phyloP scores from a whole-genome alignment of 2,329 filamentous ascomycete genomes.

The Epichloe uncinata region DNA sequence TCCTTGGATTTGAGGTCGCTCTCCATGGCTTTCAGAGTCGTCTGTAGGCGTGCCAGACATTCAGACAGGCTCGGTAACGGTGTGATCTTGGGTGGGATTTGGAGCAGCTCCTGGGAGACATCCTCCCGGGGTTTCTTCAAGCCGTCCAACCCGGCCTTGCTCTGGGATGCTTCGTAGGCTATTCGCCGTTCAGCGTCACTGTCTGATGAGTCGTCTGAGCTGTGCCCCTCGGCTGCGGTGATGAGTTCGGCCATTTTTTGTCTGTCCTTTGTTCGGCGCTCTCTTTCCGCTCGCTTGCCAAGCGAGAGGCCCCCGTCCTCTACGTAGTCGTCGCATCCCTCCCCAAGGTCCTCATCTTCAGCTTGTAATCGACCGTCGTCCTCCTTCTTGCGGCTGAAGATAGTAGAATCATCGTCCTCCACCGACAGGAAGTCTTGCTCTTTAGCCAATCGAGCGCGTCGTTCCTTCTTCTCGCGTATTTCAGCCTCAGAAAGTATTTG shows the following conservation, averaged over 20 bases:
- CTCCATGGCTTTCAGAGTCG: constrained; percentile 50
- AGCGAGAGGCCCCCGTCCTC: constrained; percentile 74
- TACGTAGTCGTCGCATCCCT: constrained; percentile 87
- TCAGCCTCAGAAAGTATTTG: constrained; percentile 69
- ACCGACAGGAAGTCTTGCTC: constrained; percentile 54
- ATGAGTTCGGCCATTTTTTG: constrained; percentile 78
- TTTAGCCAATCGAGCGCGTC: constrained; percentile 67
- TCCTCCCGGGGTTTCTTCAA: constrained; percentile 32
- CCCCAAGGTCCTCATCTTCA: constrained; percentile 85
- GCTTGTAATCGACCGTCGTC: constrained; percentile 61
- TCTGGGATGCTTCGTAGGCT: constrained; percentile 80
- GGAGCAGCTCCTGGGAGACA: constrained; percentile 27
- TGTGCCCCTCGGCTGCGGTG: constrained; percentile 56
- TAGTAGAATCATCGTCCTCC: constrained; percentile 39
- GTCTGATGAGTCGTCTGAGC: constrained; percentile 52
- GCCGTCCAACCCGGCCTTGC: constrained; percentile 72
- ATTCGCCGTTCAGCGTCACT: constrained; percentile 58
- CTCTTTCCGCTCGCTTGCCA: constrained; percentile 64
- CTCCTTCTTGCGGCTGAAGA: constrained; percentile 38
- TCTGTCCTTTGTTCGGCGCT: constrained; percentile 51
- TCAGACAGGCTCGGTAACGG: constrained; percentile 62
- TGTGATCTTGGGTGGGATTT: constrained; percentile 59
- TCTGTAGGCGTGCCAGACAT: constrained; percentile 50
- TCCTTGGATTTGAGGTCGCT: constrained; percentile 46
- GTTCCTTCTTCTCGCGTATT: constrained; percentile 81